Conservation (phyloP, 257 asterid species). For the Scutellaria baicalensis region DNA sequence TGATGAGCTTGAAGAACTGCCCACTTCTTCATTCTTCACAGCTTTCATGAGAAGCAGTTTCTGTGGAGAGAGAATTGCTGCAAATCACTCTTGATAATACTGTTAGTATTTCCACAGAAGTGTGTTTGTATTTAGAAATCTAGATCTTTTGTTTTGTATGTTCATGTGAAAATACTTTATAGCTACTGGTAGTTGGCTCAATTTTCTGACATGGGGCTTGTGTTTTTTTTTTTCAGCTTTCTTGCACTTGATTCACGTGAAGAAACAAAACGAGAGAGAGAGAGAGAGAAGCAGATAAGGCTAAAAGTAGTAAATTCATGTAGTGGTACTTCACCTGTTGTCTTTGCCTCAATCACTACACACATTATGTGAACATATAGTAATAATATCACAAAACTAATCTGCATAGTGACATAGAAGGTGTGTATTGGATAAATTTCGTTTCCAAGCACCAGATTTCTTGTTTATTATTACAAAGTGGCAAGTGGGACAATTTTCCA, state of each 20-base stretch:
- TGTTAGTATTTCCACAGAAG: neutral
- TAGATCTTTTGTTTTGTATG: constrained; percentile 6
- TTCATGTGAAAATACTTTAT: constrained; percentile 11
- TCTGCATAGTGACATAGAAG: too few relatives aligned
- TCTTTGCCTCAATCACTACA: neutral
- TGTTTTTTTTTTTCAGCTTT: neutral
- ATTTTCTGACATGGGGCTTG: neutral
- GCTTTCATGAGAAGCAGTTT: constrained; percentile 34
- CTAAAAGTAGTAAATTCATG: constrained; percentile 15
- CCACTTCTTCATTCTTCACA: constrained; percentile 49
- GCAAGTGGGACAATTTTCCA: too few relatives aligned
- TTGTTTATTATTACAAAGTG: too few relatives aligned
- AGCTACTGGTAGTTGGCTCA: constrained; percentile 10
- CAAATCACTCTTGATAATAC: constrained; percentile 27
- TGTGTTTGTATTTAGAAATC: neutral
- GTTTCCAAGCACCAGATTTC: too few relatives aligned
- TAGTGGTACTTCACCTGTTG: constrained; percentile 8
- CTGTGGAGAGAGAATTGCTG: constrained; percentile 39
- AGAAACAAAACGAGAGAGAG: neutral
- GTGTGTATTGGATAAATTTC: too few relatives aligned
- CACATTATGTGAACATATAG: too few relatives aligned
- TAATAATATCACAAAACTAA: too few relatives aligned
- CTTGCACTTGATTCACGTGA: constrained; percentile 18
- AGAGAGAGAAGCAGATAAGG: constrained; percentile 2
- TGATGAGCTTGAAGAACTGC: constrained; percentile 75